Evolutionary conservation across 805 yeast genomes (phyloP), one percentile per base, ranked within the genome.

Genomic region (Myxozyma neotropica): DNA sequence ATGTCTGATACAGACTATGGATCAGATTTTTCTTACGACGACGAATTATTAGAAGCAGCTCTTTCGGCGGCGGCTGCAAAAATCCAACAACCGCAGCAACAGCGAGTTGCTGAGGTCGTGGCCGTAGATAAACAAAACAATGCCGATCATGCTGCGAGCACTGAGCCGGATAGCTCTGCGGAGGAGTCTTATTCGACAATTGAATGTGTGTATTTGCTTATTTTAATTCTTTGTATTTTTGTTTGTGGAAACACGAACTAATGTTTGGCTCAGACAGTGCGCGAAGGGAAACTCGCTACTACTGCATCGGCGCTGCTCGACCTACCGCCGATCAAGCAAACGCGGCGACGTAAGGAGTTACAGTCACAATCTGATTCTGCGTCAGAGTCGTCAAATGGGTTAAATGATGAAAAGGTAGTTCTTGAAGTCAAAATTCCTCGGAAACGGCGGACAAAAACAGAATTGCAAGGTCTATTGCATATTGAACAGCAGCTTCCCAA

Each of bases 1-100:
- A 46, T 46, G 50, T 46, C 39, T 19, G 50, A 46, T 19, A 46
- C 50, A 15, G 50, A 46, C n/a, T 46, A 46, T 46, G 50, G 31
- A n/a, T 17, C 39, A 2, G 50, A 46, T n/a, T 31, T 46, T 23
- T 46, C 50, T 21, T 46, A 31, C 39, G 50, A 46, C 50, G 50
- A 46, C n/a, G 50, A 46, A 17, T 19, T 31, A 2, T 23, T 46
- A 46, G 50, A 35, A n/a, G 50, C 39, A 8, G 26, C 39, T n/a
- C 26, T 46, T 13, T 44, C 48, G 23, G 35, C 36, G 24, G 6
- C 48, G 2, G 15, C 50, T 10, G 36, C 39, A 38, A 38, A 15
- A 38, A n/a, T 7, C 7, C 6, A 38, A 38, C 42, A 8, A 5
- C 42, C 6, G 42, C 42, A 38, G 42, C 42, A 38, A n/a, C 42